These are phyloP conservation scores for Lathyrus tuberosus DNA, from an alignment of 306 rosid genomes.

Conservation along the genomic window DNA sequence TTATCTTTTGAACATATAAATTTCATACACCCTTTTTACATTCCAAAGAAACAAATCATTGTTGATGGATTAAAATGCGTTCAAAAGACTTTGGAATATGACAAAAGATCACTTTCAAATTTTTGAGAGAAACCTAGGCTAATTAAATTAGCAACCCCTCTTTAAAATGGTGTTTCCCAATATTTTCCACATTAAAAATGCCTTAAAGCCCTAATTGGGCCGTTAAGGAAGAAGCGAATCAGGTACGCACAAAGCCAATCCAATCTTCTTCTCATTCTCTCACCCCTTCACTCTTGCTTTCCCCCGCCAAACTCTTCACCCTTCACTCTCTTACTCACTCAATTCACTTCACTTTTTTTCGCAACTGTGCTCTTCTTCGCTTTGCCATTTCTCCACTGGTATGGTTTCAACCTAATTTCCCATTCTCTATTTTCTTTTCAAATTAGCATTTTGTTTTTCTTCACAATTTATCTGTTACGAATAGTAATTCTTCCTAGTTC, in stretches of 20 bases:
- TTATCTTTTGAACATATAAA: too few relatives aligned
- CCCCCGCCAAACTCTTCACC: constrained; percentile 37
- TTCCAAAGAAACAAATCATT: too few relatives aligned
- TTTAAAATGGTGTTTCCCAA: too few relatives aligned
- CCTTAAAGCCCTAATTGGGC: not conserved
- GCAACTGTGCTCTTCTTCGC: constrained; percentile 2
- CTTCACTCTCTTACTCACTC: constrained; percentile 8
- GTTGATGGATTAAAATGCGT: too few relatives aligned
- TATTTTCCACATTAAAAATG: too few relatives aligned
- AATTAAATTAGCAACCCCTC: too few relatives aligned
- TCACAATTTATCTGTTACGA: not conserved
- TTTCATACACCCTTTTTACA: too few relatives aligned
- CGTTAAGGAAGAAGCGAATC: constrained; percentile 6
- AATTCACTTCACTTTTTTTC: not conserved
- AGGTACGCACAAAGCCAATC: constrained; percentile 57
- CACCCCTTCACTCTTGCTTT: constrained; percentile 12
- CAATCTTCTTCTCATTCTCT: constrained; percentile 42
- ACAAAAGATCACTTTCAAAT: too few relatives aligned
- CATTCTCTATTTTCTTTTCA: not conserved
- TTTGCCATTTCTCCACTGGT: constrained; percentile 17
- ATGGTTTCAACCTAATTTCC: constrained; percentile 6
- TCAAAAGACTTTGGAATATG: too few relatives aligned
- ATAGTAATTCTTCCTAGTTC: constrained; percentile 2
- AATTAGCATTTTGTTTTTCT: not conserved
- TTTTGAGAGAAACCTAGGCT: too few relatives aligned